A percentile compares a stretch with the other conserved stretches of the same genome.
Conservation (phyloP, 2,329 filamentous ascomycete species). For the Rutstroemia sp. region DNA sequence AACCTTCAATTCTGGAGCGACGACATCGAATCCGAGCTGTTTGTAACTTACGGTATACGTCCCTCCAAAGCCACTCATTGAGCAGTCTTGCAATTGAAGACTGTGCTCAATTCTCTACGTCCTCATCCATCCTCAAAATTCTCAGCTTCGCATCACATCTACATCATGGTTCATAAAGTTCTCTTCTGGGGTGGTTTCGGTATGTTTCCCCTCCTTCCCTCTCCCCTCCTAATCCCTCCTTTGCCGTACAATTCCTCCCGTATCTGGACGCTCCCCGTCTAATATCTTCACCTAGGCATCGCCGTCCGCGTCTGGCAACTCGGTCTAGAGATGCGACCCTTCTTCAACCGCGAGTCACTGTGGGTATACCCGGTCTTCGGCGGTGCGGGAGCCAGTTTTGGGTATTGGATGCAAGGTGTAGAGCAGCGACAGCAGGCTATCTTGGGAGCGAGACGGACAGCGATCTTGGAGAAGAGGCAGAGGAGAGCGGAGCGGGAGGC, state of each 20-base stretch:
- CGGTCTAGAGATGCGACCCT: constrained; percentile 95
- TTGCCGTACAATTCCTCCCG: too few species aligned
- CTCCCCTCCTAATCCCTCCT: background rate
- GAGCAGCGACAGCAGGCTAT: constrained; percentile 74
- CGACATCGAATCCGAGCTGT: background rate
- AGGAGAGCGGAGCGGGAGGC: constrained; percentile 62
- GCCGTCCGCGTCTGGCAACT: constrained; percentile 93
- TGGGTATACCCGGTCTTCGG: constrained; percentile 92
- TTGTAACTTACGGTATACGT: background rate
- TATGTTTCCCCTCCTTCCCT: constrained; percentile 40
- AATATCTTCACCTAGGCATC: constrained; percentile 58
- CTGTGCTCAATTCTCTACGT: background rate
- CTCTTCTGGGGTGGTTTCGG: constrained; percentile 89
- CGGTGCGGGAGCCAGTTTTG: constrained; percentile 79
- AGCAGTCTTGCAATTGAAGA: background rate
- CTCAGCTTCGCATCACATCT: constrained; percentile 1
- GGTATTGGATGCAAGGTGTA: constrained; percentile 92
- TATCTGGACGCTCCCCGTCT: background rate
- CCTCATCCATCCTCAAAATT: background rate
- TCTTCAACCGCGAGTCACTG: constrained; percentile 76
- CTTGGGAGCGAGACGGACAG: constrained; percentile 69
- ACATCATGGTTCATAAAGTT: constrained; percentile 42
- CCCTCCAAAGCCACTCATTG: background rate
- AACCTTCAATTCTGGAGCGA: background rate
- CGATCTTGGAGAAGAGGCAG: constrained; percentile 82